A percentile compares a stretch with the other conserved stretches of the same genome.
Conservation (phyloP, 148 eudicot species). For the Spergularia marina region DNA sequence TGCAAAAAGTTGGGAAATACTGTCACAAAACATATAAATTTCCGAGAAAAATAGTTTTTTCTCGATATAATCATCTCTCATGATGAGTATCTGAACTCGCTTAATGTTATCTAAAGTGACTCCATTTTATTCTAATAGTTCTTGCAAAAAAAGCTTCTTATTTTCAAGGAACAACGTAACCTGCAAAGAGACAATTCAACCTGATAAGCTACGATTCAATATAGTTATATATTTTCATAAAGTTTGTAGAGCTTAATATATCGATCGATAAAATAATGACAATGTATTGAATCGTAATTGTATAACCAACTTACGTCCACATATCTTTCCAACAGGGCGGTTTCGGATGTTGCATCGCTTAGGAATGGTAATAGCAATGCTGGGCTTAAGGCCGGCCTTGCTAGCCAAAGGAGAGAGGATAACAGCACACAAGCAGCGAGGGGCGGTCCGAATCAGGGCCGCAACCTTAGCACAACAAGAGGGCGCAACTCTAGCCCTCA, state of each 20-base stretch:
- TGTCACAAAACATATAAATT: too few species aligned
- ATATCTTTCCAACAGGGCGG: conserved; percentile 53
- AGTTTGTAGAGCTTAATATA: not conserved
- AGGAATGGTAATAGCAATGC: conserved; percentile 48
- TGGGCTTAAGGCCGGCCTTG: conserved; percentile 54
- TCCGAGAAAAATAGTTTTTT: too few species aligned
- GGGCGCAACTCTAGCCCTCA: conserved; percentile 35
- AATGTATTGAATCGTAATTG: too few species aligned
- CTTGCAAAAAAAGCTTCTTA: not conserved
- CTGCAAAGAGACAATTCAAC: conserved; percentile 21
- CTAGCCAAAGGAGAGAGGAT: conserved; percentile 51
- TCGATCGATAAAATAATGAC: too few species aligned
- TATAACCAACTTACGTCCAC: conserved; percentile 45
- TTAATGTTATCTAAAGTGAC: too few species aligned
- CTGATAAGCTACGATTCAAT: too few species aligned
- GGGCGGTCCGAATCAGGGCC: conserved; percentile 43
- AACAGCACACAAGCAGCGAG: conserved; percentile 53
- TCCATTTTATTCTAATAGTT: not conserved
- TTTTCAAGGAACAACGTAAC: conserved; percentile 32
- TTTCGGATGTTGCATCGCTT: conserved; percentile 53
- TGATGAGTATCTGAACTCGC: too few species aligned
- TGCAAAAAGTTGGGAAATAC: too few species aligned
- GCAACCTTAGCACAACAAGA: conserved; percentile 47
- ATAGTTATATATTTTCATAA: too few species aligned
- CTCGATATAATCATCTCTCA: too few species aligned